These are phyloP conservation scores for Inga oerstediana DNA, from an alignment of 306 rosid species.

Conservation along the genomic window DNA sequence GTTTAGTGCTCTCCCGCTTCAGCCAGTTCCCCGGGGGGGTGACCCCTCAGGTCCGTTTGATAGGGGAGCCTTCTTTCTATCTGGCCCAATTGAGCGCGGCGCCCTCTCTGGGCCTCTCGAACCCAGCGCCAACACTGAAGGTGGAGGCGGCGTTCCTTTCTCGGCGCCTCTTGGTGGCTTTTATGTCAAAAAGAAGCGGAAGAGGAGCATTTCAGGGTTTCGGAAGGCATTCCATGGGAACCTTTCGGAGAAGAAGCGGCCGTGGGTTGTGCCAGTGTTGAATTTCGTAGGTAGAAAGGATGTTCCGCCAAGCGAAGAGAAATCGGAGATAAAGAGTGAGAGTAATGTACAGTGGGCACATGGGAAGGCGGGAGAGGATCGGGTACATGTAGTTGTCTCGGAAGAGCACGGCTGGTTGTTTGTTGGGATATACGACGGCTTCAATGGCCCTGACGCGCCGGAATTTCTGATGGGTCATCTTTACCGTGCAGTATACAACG, in stretches of 20 bases:
- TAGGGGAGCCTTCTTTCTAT: slow-evolving; percentile 80
- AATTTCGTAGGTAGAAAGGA: slow-evolving; percentile 70
- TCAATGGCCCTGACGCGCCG: slow-evolving; percentile 90
- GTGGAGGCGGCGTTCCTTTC: slow-evolving; percentile 59
- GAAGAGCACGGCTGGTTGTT: slow-evolving; percentile 93
- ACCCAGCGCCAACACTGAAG: slow-evolving; percentile 35
- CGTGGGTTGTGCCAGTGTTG: slow-evolving; percentile 90
- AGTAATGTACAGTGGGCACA: slow-evolving; percentile 83
- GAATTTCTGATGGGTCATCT: slow-evolving; percentile 89
- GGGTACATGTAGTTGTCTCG: slow-evolving; percentile 88
- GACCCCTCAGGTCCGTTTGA: slow-evolving; percentile 66
- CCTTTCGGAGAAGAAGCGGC: slow-evolving; percentile 78
- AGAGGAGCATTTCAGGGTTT: slow-evolving; percentile 65
- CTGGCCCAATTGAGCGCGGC: slow-evolving; percentile 89
- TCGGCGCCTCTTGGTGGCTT: slow-evolving; percentile 80
- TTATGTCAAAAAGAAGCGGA: slow-evolving; percentile 60
- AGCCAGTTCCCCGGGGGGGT: slow-evolving; percentile 63
- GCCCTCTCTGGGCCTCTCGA: slow-evolving; percentile 87
- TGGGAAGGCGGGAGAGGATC: slow-evolving; percentile 94
- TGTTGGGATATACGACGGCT: slow-evolving; percentile 90
- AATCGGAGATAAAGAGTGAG: slow-evolving; percentile 51
- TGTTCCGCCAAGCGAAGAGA: slow-evolving; percentile 46
- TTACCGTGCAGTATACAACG: slow-evolving; percentile 72
- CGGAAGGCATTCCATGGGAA: slow-evolving; percentile 70
- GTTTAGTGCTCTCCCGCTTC: slow-evolving; percentile 76